Conservation (phyloP, 2,329 filamentous ascomycete genomes). For the Fusarium sororula region DNA sequence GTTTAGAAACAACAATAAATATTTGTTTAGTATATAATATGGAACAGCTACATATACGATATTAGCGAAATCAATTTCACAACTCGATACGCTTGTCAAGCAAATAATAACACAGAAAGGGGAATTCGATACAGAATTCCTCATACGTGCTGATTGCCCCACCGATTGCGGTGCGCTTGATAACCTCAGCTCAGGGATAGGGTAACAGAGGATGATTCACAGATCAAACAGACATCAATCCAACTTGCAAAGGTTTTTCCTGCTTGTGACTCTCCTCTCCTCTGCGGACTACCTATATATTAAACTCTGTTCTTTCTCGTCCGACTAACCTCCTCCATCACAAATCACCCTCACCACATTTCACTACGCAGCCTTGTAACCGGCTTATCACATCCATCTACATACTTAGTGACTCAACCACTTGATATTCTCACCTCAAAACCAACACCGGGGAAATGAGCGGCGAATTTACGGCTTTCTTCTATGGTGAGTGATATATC, state of each 20-base stretch:
- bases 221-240: not conserved
- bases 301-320: not conserved
- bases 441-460: conserved; percentile 47
- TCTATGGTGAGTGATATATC: conserved; percentile 60
- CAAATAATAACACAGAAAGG: not conserved
- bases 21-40: not conserved
- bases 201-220: conserved; percentile 22
- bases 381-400: not conserved
- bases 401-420: not conserved
- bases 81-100: not conserved
- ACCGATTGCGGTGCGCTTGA: conserved; percentile 3
- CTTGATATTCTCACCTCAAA: not conserved
- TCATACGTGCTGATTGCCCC: conserved; percentile 14
- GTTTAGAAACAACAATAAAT: not conserved
- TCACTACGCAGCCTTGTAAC: not conserved
- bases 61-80: not conserved
- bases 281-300: not conserved
- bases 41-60: not conserved
- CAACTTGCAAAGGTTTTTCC: not conserved
- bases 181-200: conserved; percentile 2
- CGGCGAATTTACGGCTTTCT: conserved; percentile 60
- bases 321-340: not conserved
- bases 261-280: not conserved
- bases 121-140: not conserved
- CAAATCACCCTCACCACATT: not conserved